Evolutionary conservation across 768 basidiomycete species (phyloP).

Genomic region (Cystofilobasidium bisporidii): DNA sequence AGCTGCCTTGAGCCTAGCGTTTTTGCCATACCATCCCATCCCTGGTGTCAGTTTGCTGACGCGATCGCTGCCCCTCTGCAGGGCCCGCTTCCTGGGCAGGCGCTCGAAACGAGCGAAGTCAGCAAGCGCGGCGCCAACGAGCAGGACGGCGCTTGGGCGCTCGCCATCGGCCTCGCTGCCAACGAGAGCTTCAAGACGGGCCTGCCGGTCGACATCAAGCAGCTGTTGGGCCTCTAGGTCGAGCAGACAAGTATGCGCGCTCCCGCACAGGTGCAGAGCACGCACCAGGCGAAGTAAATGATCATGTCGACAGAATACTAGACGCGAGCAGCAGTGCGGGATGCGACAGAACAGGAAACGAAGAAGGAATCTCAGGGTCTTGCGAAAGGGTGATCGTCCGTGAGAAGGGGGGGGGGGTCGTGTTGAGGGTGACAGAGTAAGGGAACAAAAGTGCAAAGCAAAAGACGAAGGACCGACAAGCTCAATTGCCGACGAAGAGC

Average conservation of each 20-base stretch:
- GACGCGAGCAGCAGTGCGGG: too few species aligned
- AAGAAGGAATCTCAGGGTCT: too few species aligned
- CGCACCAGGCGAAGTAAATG: too few species aligned
- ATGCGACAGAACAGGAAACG: too few species aligned
- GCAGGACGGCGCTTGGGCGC: slow-evolving; percentile 41
- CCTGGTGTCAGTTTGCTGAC: too few species aligned
- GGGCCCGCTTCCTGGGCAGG: slow-evolving; percentile 45
- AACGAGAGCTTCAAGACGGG: slow-evolving; percentile 49
- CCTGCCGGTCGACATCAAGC: slow-evolving; percentile 43
- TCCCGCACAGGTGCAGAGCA: too few species aligned
- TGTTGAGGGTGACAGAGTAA: neutral
- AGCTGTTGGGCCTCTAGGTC: slow-evolving; percentile 29
- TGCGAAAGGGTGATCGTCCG: too few species aligned
- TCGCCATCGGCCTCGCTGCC: slow-evolving; percentile 42
- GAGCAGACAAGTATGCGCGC: too few species aligned
- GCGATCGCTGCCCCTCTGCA: neutral
- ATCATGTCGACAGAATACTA: too few species aligned
- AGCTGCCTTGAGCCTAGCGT: neutral
- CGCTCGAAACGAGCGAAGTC: slow-evolving; percentile 44
- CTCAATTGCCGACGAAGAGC: slow-evolving; percentile 12
- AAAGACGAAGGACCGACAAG: neutral
- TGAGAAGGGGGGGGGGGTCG: too few species aligned
- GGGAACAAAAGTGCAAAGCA: neutral
- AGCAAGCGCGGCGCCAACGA: slow-evolving; percentile 47
- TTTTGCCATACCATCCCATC: too few species aligned